Conservation (phyloP, 2,329 filamentous ascomycete species). For the Phialocephala sp. region DNA sequence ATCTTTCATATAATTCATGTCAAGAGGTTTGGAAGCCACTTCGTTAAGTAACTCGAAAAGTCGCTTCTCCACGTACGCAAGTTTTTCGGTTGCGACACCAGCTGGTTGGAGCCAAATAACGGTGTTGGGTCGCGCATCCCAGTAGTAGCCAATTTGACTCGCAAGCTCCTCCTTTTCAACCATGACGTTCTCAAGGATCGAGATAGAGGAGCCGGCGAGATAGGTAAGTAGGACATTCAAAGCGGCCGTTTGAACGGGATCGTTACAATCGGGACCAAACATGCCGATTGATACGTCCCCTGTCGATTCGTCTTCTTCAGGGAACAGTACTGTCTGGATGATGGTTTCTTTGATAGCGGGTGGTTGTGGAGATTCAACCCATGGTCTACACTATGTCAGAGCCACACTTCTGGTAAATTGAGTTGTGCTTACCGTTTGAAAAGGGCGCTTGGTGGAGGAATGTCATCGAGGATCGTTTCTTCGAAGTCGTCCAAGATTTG, state of each 20-base stretch:
- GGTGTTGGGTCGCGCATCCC: constrained; percentile 79
- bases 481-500: constrained; percentile 88
- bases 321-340: constrained; percentile 84
- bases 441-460: constrained; percentile 74
- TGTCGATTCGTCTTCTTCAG: constrained; percentile 93
- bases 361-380: constrained; percentile 85
- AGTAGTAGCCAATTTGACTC: constrained; percentile 81
- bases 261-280: constrained; percentile 82
- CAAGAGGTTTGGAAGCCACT: constrained; percentile 78
- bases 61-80: constrained; percentile 82
- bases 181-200: constrained; percentile 86
- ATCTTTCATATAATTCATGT: constrained; percentile 89
- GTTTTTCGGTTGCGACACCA: constrained; percentile 84
- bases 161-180: constrained; percentile 94
- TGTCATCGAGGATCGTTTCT: constrained; percentile 79
- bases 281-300: constrained; percentile 88
- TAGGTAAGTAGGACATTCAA: constrained; percentile 84
- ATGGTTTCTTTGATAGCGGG: constrained; percentile 74
- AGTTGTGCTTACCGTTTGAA: constrained; percentile 62
- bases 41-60: constrained; percentile 85
- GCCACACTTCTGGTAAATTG: background rate
- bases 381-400: constrained; percentile 60
- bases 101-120: constrained; percentile 87
- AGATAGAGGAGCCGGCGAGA: constrained; percentile 90
- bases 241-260: constrained; percentile 71